These are phyloP conservation scores for Tubosaeta sp. DNA, from an alignment of 768 basidiomycete genomes.

Conservation along the genomic window DNA sequence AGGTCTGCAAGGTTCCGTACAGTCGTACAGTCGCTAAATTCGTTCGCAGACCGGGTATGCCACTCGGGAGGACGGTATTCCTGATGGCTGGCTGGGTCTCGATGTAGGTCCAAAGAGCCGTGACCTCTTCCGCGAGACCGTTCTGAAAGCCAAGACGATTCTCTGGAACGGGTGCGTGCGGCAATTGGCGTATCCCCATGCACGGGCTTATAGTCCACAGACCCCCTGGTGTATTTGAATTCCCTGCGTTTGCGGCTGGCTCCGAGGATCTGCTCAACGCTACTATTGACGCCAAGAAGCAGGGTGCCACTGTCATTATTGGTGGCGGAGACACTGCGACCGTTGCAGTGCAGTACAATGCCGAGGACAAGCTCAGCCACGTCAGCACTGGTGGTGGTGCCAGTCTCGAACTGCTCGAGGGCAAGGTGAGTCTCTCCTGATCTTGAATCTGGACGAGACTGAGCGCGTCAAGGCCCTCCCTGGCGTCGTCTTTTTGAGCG, in stretches of 20 bases:
- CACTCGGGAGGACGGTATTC: slow-evolving; percentile 83
- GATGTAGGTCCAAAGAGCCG: slow-evolving; percentile 86
- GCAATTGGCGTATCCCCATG: neutral
- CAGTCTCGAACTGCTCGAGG: slow-evolving; percentile 92
- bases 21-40: slow-evolving; percentile 1
- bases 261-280: slow-evolving; percentile 83
- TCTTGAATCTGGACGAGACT: slow-evolving; percentile 10
- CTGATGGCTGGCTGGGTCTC: slow-evolving; percentile 91
- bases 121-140: slow-evolving; percentile 73
- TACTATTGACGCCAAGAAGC: slow-evolving; percentile 78
- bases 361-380: slow-evolving; percentile 89
- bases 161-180: slow-evolving; percentile 85
- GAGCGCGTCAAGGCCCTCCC: slow-evolving; percentile 59
- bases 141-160: slow-evolving; percentile 88
- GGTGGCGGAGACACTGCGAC: slow-evolving; percentile 98
- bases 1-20: slow-evolving; percentile 40
- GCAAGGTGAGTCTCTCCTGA: slow-evolving; percentile 62
- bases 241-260: slow-evolving; percentile 83
- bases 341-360: slow-evolving; percentile 78
- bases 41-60: slow-evolving; percentile 59
- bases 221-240: slow-evolving; percentile 97
- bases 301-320: slow-evolving; percentile 89
- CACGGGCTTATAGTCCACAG: slow-evolving; percentile 37
- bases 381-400: slow-evolving; percentile 96
- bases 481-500: slow-evolving; percentile 87